Conservation (phyloP, 768 basidiomycete species). For the Boletellus sp. region DNA sequence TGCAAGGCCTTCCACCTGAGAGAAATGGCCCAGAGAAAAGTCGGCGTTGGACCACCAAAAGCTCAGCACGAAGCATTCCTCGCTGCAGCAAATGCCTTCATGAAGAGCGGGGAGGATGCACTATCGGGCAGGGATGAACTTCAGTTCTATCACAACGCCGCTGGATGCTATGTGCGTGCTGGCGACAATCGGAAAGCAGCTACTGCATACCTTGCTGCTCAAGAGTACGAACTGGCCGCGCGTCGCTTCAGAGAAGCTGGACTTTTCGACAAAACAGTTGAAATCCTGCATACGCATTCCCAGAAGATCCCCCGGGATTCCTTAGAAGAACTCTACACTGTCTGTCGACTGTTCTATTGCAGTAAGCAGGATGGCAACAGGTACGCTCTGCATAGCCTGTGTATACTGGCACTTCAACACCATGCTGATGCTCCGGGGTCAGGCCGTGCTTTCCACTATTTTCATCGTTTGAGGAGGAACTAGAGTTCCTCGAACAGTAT, state of each 20-base stretch:
- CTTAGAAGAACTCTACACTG: slow-evolving; percentile 37
- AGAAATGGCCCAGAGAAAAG: slow-evolving; percentile 41
- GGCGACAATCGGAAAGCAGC: slow-evolving; percentile 44
- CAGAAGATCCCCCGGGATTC: slow-evolving; percentile 31
- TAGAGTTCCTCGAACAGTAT: slow-evolving; percentile 55
- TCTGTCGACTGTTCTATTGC: slow-evolving; percentile 46
- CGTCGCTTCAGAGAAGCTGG: slow-evolving; percentile 47
- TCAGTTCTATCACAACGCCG: slow-evolving; percentile 42
- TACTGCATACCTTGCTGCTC: slow-evolving; percentile 37
- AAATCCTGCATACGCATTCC: slow-evolving; percentile 38
- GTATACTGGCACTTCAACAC: neutral
- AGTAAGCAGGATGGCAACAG: slow-evolving; percentile 24
- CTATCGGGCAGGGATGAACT: slow-evolving; percentile 23
- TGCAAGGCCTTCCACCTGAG: slow-evolving; percentile 54
- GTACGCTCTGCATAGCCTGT: slow-evolving; percentile 2
- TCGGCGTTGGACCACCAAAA: slow-evolving; percentile 22
- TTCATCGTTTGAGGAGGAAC: slow-evolving; percentile 43
- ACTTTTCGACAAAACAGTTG: slow-evolving; percentile 51
- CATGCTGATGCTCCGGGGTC: slow-evolving; percentile 1
- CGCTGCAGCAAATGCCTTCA: slow-evolving; percentile 49
- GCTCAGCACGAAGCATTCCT: slow-evolving; percentile 37
- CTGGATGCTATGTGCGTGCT: slow-evolving; percentile 43
- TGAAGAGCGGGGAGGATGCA: slow-evolving; percentile 35
- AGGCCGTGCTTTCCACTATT: slow-evolving; percentile 53
- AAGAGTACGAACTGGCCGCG: slow-evolving; percentile 43